Conservation (phyloP, 2,329 filamentous ascomycete genomes). For the Aspergillus sojae region DNA sequence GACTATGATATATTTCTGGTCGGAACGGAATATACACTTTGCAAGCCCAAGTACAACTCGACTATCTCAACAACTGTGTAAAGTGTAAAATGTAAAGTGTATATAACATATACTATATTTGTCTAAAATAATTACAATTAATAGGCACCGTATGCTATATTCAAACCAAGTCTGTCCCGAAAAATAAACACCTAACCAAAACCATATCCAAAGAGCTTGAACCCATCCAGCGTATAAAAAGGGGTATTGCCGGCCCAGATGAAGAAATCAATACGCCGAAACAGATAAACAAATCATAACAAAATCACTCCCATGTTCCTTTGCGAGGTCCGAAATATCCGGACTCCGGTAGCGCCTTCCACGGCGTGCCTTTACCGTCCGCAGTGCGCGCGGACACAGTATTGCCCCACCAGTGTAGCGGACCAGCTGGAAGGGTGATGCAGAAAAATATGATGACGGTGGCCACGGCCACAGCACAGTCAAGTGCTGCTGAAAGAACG, state of each 20-base stretch:
- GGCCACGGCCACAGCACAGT: constrained; percentile 46
- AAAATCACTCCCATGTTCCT: constrained; percentile 30
- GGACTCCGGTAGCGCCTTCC: constrained; percentile 27
- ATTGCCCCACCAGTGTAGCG: constrained; percentile 48
- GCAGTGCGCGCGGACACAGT: constrained; percentile 41
- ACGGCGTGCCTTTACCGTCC: constrained; percentile 44
- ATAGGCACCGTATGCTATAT: neutral
- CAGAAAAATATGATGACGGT: constrained; percentile 50
- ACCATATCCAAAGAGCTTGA: neutral
- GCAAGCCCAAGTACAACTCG: neutral
- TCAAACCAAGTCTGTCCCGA: neutral
- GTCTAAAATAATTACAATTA: neutral
- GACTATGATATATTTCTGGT: neutral
- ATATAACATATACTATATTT: neutral
- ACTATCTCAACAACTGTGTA: too few relatives aligned
- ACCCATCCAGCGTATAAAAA: neutral
- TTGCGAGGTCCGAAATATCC: constrained; percentile 36
- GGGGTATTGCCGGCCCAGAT: neutral
- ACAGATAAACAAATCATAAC: neutral
- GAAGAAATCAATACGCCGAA: neutral
- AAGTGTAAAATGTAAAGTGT: too few relatives aligned
- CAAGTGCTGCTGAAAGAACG: constrained; percentile 48
- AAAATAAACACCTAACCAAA: neutral
- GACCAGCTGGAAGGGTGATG: constrained; percentile 44
- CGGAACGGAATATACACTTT: neutral